Evolutionary conservation across 2,329 filamentous ascomycete genomes (phyloP).

Genomic region (Apiospora aurea): DNA sequence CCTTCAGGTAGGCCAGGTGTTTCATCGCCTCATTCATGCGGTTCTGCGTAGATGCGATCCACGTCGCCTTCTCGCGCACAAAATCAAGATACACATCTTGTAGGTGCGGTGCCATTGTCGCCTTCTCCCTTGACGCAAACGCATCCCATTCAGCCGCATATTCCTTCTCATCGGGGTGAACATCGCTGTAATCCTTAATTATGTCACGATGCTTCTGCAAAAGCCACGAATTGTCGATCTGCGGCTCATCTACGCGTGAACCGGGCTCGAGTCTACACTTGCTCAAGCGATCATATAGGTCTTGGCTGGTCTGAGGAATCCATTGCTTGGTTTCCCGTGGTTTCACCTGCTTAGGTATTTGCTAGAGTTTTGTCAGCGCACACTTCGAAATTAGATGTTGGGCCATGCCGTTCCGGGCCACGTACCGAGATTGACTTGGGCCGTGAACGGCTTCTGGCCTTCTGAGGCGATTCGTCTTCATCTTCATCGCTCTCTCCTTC

Average conservation of each 20-base stretch:
- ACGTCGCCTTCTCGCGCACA: conserved; percentile 55
- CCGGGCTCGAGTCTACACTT: conserved; percentile 59
- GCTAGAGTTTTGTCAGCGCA: conserved; percentile 29
- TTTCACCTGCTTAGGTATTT: conserved; percentile 25
- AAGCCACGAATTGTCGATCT: conserved; percentile 59
- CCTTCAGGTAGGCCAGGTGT: conserved; percentile 59
- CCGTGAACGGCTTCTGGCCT: conserved; percentile 31
- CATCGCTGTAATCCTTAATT: conserved; percentile 63
- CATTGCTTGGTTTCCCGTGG: conserved; percentile 45
- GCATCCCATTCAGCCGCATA: conserved; percentile 66
- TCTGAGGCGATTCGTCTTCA: conserved; percentile 36
- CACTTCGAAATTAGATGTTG: background rate
- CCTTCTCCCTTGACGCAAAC: conserved; percentile 58
- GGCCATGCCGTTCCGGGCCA: conserved; percentile 32
- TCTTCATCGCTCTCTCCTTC: conserved; percentile 37
- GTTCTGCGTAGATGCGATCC: conserved; percentile 57
- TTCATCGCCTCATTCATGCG: conserved; percentile 63
- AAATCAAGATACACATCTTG: conserved; percentile 60
- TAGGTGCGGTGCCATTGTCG: conserved; percentile 60
- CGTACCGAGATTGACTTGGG: conserved; percentile 25
- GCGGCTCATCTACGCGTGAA: conserved; percentile 52
- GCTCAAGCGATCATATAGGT: conserved; percentile 64
- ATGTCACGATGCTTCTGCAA: conserved; percentile 66
- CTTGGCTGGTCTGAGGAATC: conserved; percentile 58
- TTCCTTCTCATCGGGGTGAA: conserved; percentile 61